Evolutionary conservation across 768 basidiomycete genomes (phyloP).

Genomic region (Leccinum truebloodii): DNA sequence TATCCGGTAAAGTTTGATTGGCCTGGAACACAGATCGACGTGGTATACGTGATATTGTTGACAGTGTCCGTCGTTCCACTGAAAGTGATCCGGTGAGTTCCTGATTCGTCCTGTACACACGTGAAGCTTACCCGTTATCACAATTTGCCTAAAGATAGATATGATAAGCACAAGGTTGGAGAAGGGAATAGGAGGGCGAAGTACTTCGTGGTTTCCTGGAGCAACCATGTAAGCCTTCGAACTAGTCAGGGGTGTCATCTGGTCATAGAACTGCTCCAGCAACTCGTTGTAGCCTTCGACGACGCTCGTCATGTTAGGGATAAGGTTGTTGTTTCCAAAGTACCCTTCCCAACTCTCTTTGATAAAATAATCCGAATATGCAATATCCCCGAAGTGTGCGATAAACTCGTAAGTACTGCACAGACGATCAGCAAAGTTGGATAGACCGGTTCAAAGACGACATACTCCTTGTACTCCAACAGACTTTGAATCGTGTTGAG

Average conservation of each 20-base stretch:
- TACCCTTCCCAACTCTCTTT: conserved; percentile 33
- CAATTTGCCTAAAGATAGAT: conserved; percentile 21
- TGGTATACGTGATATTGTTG: conserved; percentile 28
- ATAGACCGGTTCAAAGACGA: too few species aligned
- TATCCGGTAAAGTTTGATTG: conserved; percentile 32
- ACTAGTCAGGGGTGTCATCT: conserved; percentile 27
- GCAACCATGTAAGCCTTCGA: conserved; percentile 30
- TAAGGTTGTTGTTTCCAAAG: conserved; percentile 28
- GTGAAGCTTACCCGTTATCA: conserved; percentile 28
- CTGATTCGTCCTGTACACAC: neutral
- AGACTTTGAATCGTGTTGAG: conserved; percentile 33
- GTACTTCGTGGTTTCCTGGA: conserved; percentile 26
- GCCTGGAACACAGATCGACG: conserved; percentile 28
- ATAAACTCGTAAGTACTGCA: conserved; percentile 28
- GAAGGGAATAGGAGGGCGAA: neutral
- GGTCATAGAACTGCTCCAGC: conserved; percentile 30
- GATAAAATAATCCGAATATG: conserved; percentile 32
- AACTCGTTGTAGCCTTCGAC: conserved; percentile 27
- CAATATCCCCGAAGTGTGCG: conserved; percentile 28
- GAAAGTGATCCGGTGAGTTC: neutral
- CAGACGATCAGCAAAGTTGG: conserved; percentile 1
- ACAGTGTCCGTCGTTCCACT: conserved; percentile 27
- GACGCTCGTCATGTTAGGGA: conserved; percentile 28
- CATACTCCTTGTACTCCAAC: conserved; percentile 30
- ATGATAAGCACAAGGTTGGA: neutral